Base-by-base conservation (phyloP, 352 stramenopile genomes). In the Phytophthora aleatoria region DNA sequence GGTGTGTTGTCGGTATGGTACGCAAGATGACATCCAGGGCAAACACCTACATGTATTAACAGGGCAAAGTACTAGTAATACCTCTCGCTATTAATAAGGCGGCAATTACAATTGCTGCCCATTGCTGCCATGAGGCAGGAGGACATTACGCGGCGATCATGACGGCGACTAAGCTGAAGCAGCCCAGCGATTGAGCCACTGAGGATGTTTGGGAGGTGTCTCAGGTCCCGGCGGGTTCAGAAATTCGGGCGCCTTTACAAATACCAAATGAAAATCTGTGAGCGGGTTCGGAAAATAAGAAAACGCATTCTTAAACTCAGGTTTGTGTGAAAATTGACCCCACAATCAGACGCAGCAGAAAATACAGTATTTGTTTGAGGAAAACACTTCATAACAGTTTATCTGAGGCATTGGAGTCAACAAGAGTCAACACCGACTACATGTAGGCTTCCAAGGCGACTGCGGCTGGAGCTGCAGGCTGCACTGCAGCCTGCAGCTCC, bases 251-350 rank as follows among this genome's bases (percentile, higher is more conserved):
- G 30, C 30, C 33, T 2, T 27, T 61, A 52, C 20, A 61, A 61
- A 61, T 24, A 5, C n/a, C 30, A 44, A 61, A 47, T 55, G n/a
- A 38, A 43, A 43, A 10, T 6, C 20, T 1, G 43, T 13, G 13
- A 7, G 30, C 57, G 57, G 48, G 57, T 58, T 64, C 26, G 20
- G 28, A 57, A 64, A 58, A 26, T 44, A 31, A 0, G 20, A 47
- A 60, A 66, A 54, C 30, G 28, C 42, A 61, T 54, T 30, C 20
- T 31, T 58, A 30, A 60, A 60, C 59, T 50, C 59, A 55, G 50
- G 28, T 53, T 53, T 42, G 28, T 41, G 9, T 20, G 50, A 67
- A 61, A 56, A 38, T 59, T 69, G 61, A 45, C 61, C 27, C 36
- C 54, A 64, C 61, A 69, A 69, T 52, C 13, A 20, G 41, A 64